Base-by-base conservation (phyloP, 192 early-diverging fungal genomes). In the Oehlia diaphana region DNA sequence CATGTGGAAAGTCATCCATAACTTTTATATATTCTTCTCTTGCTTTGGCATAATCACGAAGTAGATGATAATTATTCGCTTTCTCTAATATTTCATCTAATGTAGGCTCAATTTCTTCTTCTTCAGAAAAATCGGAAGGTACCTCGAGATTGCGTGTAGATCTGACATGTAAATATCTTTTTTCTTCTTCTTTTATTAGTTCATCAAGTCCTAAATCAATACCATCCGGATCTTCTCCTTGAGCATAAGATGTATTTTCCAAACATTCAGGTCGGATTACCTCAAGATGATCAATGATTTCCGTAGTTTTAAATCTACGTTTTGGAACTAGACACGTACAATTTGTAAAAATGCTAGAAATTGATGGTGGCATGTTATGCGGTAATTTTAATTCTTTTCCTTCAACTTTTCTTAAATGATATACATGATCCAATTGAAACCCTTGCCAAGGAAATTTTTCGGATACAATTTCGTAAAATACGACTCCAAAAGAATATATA, bases 401-500 rank as follows among this genome's bases (percentile, higher is more conserved):
- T 58, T 69, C 76, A 13, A 19, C 16, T 47, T 69, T 78, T 68
- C 76, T 39, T 16, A 35, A 2, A 44, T 66, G 23, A 37, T 78
- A 78, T 6, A 78, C 76, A 42, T 19, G 16, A 19, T 67, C 44
- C 47, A 78, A 68, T 50, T 58, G 37, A 39, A 53, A 63, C 8
- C 65, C 76, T 37, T 66, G 42, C 76, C 76, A 78, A 26, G 76
- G 76, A 10, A 68, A 78, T 49, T 16, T 67, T 7, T 49, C 76
- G 26, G 64, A 42, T 37, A 78, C 64, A 47, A 80, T 80, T 50
- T 80, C 79, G 33, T 76, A 80, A 65, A 76, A 76, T 16, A 80
- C 72, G 9, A 80, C 63, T 16, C 79, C 79, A 47, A 80, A 76
- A 44, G 72, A 75, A 62, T 31, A 80, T 31, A 76, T 13, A 35